Conservation (phyloP, 208 protist genomes). For the Endotrypanum monterogeii region DNA sequence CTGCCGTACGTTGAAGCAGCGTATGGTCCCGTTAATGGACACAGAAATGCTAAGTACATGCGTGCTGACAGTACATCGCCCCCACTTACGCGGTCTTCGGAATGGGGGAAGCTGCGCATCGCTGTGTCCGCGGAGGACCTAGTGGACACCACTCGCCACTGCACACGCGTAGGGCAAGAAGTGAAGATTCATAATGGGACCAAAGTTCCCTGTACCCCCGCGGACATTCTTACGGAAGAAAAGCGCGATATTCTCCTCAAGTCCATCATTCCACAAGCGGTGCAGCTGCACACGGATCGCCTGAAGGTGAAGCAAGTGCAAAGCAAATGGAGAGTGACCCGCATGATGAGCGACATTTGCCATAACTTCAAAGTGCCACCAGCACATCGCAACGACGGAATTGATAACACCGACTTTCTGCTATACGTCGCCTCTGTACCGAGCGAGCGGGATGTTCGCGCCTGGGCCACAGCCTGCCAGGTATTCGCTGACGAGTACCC, state of each 20-base stretch:
- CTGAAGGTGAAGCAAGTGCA: constrained; percentile 38
- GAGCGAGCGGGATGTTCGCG: background rate
- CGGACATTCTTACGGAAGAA: constrained; percentile 36
- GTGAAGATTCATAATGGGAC: constrained; percentile 27
- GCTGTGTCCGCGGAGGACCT: constrained; percentile 35
- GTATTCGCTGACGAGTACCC: constrained; percentile 18
- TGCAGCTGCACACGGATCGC: constrained; percentile 51
- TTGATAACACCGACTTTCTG: constrained; percentile 53
- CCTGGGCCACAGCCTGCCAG: constrained; percentile 54
- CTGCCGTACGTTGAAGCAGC: constrained; percentile 4
- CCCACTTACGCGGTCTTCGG: background rate
- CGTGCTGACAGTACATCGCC: background rate
- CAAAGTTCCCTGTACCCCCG: constrained; percentile 21
- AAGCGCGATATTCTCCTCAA: constrained; percentile 33
- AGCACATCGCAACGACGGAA: constrained; percentile 37
- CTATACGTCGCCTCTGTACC: constrained; percentile 62
- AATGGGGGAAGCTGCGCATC: constrained; percentile 51
- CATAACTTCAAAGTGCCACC: constrained; percentile 10
- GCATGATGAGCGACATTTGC: constrained; percentile 3
- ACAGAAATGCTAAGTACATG: background rate
- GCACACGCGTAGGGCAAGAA: constrained; percentile 24
- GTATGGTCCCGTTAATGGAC: no score
- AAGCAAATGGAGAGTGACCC: constrained; percentile 15
- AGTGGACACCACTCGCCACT: constrained; percentile 34
- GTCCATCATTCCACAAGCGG: constrained; percentile 39